Conservation (phyloP, 176 grass and related monocot genomes). For the Cenchrus americanus region DNA sequence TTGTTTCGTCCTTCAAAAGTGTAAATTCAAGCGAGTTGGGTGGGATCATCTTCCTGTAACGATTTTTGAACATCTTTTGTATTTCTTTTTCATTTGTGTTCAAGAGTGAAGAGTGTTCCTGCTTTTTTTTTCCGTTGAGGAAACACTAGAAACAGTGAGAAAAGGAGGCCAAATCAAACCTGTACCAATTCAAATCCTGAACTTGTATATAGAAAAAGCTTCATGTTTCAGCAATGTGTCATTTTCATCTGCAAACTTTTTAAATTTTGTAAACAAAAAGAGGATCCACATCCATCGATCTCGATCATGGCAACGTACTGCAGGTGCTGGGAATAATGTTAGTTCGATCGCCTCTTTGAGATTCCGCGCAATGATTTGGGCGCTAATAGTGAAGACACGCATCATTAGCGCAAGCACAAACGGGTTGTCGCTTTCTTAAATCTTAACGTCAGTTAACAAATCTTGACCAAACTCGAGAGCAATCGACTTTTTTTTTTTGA, state of each 20-base stretch:
- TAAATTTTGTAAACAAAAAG: neutral
- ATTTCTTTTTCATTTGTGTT: neutral
- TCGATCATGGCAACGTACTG: slow-evolving; percentile 26
- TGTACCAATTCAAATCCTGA: neutral
- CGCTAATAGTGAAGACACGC: slow-evolving; percentile 5
- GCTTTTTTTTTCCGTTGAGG: neutral
- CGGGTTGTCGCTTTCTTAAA: slow-evolving; percentile 16
- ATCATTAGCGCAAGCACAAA: slow-evolving; percentile 30
- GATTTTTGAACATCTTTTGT: neutral
- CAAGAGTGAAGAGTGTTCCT: neutral
- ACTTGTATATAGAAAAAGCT: neutral
- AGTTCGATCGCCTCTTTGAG: slow-evolving; percentile 8
- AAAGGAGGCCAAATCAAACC: neutral
- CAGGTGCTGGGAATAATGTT: slow-evolving; percentile 20
- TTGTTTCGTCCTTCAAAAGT: neutral
- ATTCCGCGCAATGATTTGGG: slow-evolving; percentile 34
- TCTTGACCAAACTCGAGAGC: slow-evolving; percentile 7
- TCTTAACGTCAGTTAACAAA: neutral
- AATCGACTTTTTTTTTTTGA: too few species aligned
- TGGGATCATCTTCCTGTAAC: neutral
- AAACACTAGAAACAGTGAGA: neutral
- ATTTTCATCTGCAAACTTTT: neutral
- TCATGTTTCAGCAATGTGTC: too few species aligned
- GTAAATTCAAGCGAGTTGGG: slow-evolving; percentile 17
- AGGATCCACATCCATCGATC: slow-evolving; percentile 19